Base-by-base conservation (phyloP, 768 basidiomycete species). In the Kwoniella pini region DNA sequence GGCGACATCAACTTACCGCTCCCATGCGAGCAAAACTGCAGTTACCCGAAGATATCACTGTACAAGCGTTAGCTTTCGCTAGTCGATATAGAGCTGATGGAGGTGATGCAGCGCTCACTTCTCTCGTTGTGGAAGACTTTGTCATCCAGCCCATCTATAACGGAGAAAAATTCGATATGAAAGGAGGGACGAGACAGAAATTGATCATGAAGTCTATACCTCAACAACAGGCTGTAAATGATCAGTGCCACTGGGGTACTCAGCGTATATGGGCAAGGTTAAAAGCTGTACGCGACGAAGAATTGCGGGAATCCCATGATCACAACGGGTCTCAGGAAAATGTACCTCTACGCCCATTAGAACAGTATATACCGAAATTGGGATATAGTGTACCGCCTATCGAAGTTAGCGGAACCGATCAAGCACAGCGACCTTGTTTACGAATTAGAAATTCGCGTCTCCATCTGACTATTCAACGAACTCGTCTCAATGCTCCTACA, bases 131-230 rank as follows among this genome's bases (percentile, higher is more conserved):
- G 0, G 49, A 53, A 24, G 76, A 78, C 44, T 65, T 72, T 3
- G 62, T 68, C 10, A 43, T 79, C 36, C 74, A 75, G 45, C 77
- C 80, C 5, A 57, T 78, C 2, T 75, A 62, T 63, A 75, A 79
- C 51, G 75, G 62, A 21, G 40, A 57, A 57, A 71, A 60, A 27
- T 67, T 64, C 26, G 52, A 39, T 42, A 46, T 53, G 21, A 44
- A 24, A 31, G 69, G 67, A 10, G 68, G 71, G 12, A 60, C 54
- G n/a, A 58, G 43, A 17, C 50, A 58, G 24, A 62, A 58, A 21
- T 24, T 33, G 24, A 33, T 52, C 31, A 26, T 54, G 21, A 49
- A 46, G 11, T 28, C 60, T 15, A 38, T 31, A 27, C 53, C 65
- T 39, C 12, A 31, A 28, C 28, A 45, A 17, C 60, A 43, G 33